Evolutionary conservation across 257 asterid species (phyloP).

Genomic region (Solanum raphanifolium): DNA sequence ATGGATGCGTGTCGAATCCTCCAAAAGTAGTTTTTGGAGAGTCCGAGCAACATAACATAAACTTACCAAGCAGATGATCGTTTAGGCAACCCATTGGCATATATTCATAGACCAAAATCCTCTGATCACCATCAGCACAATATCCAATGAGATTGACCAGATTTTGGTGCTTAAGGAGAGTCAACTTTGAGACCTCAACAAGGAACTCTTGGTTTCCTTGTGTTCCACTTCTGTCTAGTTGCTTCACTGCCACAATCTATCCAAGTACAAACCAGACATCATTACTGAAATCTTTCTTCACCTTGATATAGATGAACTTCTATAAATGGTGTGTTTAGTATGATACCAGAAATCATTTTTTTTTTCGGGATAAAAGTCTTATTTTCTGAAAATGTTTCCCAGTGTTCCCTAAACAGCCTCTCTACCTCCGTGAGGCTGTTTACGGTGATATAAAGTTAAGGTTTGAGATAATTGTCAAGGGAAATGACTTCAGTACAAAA

Average conservation of each 20-base stretch:
- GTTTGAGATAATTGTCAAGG: background rate
- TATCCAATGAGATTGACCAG: slow-evolving; percentile 13
- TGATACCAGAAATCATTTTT: background rate
- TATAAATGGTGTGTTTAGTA: background rate
- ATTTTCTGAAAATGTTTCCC: background rate
- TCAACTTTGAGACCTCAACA: slow-evolving; percentile 7
- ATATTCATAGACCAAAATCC: slow-evolving; percentile 18
- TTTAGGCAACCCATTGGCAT: slow-evolving; percentile 17
- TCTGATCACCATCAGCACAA: slow-evolving; percentile 25
- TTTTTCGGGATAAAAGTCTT: background rate
- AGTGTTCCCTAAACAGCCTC: background rate
- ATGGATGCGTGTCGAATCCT: background rate
- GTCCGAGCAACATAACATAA: background rate
- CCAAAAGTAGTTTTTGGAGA: background rate
- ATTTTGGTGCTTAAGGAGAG: slow-evolving; percentile 13
- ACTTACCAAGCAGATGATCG: slow-evolving; percentile 7
- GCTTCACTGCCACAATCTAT: slow-evolving; percentile 19
- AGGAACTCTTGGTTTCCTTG: slow-evolving; percentile 18
- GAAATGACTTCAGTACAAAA: background rate
- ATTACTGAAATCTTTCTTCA: background rate
- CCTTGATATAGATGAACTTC: background rate
- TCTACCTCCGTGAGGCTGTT: background rate
- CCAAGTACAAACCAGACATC: background rate
- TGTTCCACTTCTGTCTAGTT: slow-evolving; percentile 17
- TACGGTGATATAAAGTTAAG: background rate